phyloP scores from a whole-genome alignment of 1,284 basidiomycete species.

The Naganishia albida region DNA sequence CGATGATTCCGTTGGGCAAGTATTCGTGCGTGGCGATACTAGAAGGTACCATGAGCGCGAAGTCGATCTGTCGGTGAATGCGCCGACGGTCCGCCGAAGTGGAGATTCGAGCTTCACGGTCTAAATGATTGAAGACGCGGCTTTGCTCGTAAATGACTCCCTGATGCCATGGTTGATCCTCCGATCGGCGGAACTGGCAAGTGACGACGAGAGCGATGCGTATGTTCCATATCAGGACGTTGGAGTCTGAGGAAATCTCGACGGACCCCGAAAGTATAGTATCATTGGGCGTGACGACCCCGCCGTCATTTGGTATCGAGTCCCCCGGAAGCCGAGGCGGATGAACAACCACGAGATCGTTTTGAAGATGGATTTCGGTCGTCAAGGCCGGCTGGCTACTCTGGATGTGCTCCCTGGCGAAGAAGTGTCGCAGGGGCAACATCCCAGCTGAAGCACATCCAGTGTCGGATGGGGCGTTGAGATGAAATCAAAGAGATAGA shows the following conservation, averaged over 20 bases:
- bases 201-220: constrained; percentile 8
- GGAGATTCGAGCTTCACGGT: constrained; percentile 3
- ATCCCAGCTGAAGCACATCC: too few species aligned
- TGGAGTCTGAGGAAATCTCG: constrained; percentile 6
- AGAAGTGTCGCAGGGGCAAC: too few species aligned
- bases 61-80: constrained; percentile 18
- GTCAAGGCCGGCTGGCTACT: background rate
- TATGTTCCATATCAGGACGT: constrained; percentile 19
- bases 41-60: constrained; percentile 7
- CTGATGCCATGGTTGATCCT: constrained; percentile 2
- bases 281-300: background rate
- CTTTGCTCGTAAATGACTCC: constrained; percentile 17
- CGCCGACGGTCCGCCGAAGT: constrained; percentile 1
- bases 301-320: too few species aligned
- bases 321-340: background rate
- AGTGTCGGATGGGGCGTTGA: too few species aligned
- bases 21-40: constrained; percentile 14
- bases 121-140: constrained; percentile 8
- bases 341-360: constrained; percentile 15
- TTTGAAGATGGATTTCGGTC: constrained; percentile 11
- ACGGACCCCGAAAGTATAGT: constrained; percentile 11
- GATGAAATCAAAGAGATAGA: too few species aligned
- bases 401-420: too few species aligned
- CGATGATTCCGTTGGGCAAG: background rate
- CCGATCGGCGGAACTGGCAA: constrained; percentile 4